Conservation (phyloP, 768 basidiomycete genomes). For the Leucocoprinus leucothites region DNA sequence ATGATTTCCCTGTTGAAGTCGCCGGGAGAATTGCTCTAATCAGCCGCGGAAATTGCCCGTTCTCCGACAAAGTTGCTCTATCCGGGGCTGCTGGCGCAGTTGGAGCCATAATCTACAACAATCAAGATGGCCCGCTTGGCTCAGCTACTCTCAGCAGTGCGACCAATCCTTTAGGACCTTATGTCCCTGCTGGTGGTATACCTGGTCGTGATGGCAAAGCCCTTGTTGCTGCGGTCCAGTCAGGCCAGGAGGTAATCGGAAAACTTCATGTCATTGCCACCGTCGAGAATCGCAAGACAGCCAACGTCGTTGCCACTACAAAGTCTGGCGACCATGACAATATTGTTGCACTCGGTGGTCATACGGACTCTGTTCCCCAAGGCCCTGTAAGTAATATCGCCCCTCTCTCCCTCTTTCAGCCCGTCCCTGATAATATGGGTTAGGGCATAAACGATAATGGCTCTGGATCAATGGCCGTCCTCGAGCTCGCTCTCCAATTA, state of each 20-base stretch:
- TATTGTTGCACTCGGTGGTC: constrained; percentile 25
- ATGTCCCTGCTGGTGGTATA: constrained; percentile 23
- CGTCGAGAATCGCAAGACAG: constrained; percentile 22
- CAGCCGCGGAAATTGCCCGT: constrained; percentile 25
- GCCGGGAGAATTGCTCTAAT: constrained; percentile 26
- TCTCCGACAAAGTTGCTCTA: constrained; percentile 24
- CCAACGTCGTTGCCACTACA: constrained; percentile 28
- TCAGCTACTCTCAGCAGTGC: constrained; percentile 22
- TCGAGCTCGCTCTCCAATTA: constrained; percentile 26
- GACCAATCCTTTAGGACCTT: constrained; percentile 21
- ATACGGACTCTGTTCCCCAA: constrained; percentile 29
- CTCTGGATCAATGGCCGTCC: constrained; percentile 26
- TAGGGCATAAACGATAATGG: constrained; percentile 30
- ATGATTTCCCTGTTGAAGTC: constrained; percentile 22
- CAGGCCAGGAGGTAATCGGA: constrained; percentile 22
- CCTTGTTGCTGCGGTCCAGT: constrained; percentile 20
- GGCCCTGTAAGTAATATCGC: constrained; percentile 21
- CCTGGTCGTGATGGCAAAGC: constrained; percentile 21
- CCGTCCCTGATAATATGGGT: neutral
- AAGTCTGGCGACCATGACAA: constrained; percentile 26
- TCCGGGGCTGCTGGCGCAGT: constrained; percentile 24
- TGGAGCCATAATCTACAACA: constrained; percentile 27
- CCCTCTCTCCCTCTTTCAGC: neutral
- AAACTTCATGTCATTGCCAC: constrained; percentile 23
- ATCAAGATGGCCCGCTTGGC: constrained; percentile 21